Evolutionary conservation across 2,329 filamentous ascomycete species (phyloP).

Genomic region (Zymoseptoria passerinii): DNA sequence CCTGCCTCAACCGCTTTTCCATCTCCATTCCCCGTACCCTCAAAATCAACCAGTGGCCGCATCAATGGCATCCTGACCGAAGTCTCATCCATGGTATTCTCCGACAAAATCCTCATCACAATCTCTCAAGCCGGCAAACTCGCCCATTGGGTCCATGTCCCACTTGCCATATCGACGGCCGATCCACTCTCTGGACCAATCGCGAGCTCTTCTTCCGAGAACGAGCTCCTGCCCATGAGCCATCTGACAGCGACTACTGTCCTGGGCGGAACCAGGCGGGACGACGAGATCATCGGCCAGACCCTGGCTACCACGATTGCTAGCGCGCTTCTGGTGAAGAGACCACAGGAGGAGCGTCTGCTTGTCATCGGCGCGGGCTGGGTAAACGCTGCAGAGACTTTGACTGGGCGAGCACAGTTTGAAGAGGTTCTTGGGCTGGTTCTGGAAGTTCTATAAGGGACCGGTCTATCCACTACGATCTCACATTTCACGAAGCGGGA

Average conservation of each 20-base stretch:
- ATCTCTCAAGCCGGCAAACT: slow-evolving; percentile 77
- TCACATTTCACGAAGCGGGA: neutral
- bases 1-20: slow-evolving; percentile 33
- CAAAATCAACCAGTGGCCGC: slow-evolving; percentile 42
- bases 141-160: slow-evolving; percentile 91
- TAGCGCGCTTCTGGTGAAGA: slow-evolving; percentile 63
- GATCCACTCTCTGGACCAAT: slow-evolving; percentile 50
- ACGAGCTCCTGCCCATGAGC: slow-evolving; percentile 61
- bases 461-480: neutral
- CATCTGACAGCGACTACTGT: slow-evolving; percentile 82
- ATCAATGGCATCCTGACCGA: slow-evolving; percentile 65
- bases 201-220: slow-evolving; percentile 36
- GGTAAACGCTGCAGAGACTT: slow-evolving; percentile 29
- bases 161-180: slow-evolving; percentile 59
- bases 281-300: slow-evolving; percentile 70
- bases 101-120: slow-evolving; percentile 85
- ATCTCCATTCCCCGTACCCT: slow-evolving; percentile 47
- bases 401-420: slow-evolving; percentile 33
- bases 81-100: slow-evolving; percentile 64
- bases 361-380: slow-evolving; percentile 53
- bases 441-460: slow-evolving; percentile 21
- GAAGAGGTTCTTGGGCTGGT: slow-evolving; percentile 30
- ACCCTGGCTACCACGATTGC: slow-evolving; percentile 85
- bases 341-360: slow-evolving; percentile 53
- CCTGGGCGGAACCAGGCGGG: slow-evolving; percentile 70